Base-by-base conservation (phyloP, 768 basidiomycete genomes). In the Termitomyces sp. region DNA sequence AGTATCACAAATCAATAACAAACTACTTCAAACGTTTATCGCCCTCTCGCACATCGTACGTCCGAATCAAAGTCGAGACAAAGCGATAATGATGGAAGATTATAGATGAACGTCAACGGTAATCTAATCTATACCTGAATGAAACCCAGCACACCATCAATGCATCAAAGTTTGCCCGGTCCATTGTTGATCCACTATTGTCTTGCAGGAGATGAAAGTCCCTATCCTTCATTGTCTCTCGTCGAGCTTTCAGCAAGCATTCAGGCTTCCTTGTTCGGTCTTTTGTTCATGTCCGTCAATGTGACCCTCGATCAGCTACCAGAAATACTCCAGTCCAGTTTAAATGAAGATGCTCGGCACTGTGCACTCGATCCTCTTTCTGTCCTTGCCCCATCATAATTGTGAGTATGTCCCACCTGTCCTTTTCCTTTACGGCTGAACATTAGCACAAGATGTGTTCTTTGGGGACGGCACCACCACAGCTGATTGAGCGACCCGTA, bases 111-210 rank as follows among this genome's bases (percentile, higher is more conserved):
- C 23, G 23, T 23, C 23, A 23, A 23, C 23, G 23, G 23, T 23
- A 23, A 23, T 23, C 23, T 23, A 23, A 23, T 23, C 41, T 41
- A 18, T 4, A 18, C 2, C 40, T 3, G 5, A 41, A n/a, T 14
- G 1, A 41, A 41, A 5, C 40, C 36, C 36, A 5, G 36, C 13
- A 32, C 32, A 7, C n/a, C 7, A 23, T 23, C 23, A 23, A 23
- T 23, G 23, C 41, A 43, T 43, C 41, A 43, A n/a, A 43, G 2
- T 7, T 43, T 16, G 6, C 40, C 40, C 9, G n/a, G n/a, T 20
- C 41, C 18, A n/a, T 33, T 57, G 57, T 58, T 63, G n/a, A 18
- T 20, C 41, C 18, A n/a, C 40, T 57, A 60, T 58, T 63, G 62
- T 57, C 35, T 33, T 10, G 23, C 9, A 36, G 35, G 30, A 43